Base-by-base conservation (phyloP, 2,329 filamentous ascomycete genomes). In the Calonectria crousiana region DNA sequence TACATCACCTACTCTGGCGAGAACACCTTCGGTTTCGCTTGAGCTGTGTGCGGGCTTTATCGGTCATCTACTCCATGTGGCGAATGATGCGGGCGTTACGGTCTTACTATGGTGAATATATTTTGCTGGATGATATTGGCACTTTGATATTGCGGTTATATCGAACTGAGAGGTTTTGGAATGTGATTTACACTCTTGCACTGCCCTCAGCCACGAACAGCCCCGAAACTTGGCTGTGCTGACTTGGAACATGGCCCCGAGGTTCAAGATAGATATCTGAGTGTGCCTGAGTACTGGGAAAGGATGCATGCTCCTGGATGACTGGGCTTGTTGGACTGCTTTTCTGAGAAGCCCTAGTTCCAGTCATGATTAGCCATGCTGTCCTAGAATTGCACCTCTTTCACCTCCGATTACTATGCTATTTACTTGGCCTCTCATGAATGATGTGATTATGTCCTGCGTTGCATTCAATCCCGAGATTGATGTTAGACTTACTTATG, bases 1-100 rank as follows among this genome's bases (percentile, higher is more conserved):
- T 99, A 99, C 90, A 99, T 99, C 89, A 98, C 96, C 82, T 98
- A 98, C 91, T 98, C 96, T 66, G 97, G 97, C 88, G 97, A 98
- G 92, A 99, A 98, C 91, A 99, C 97, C 70, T 99, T 99, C 84
- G 97, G 97, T 84, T 77, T 75, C 67, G 80, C 78, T 67, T 83
- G 74, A 81, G 76, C 66, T 34, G 73, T 58, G 69, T 72, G 75
- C 71, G 60, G 78, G 67, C 66, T 74, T 70, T 69, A 77, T 73
- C 56, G 60, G 76, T 75, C 74, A 77, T 75, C 51, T 76, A 71
- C 74, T 72, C 72, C 70, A 69, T 74, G 72, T 76, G 74, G 77
- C 76, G 78, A 79, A 81, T 78, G 81, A 83, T 80, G 80, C 77
- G 78, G 84, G 84, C 84, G 83, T 84, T 84, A 78, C 76, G 84